Conservation (phyloP, 2,329 filamentous ascomycete genomes). For the Exophiala aquamarina region DNA sequence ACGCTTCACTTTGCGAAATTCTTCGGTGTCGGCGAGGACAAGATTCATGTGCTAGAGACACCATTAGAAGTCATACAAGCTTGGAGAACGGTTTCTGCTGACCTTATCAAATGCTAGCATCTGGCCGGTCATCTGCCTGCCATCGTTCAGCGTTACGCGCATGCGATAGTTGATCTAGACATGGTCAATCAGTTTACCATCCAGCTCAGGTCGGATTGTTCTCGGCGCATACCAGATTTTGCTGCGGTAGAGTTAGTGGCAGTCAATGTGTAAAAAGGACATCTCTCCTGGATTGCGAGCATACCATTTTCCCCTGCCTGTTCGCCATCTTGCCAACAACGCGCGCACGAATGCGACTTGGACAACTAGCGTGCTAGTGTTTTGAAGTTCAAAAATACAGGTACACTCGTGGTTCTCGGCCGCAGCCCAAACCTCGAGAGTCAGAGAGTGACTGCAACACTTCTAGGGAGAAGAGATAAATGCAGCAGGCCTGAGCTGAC, state of each 20-base stretch:
- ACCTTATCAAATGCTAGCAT: constrained; percentile 99
- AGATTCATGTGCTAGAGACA: constrained; percentile 98
- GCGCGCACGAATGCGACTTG: constrained; percentile 48
- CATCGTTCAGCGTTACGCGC: constrained; percentile 93
- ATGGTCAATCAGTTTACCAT: constrained; percentile 14
- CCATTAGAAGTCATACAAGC: constrained; percentile 1
- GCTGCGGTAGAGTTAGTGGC: constrained; percentile 47
- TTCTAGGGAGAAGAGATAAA: neutral
- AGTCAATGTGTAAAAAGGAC: neutral
- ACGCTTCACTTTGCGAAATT: constrained; percentile 88
- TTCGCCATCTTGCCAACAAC: constrained; percentile 64
- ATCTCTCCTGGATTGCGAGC: constrained; percentile 39
- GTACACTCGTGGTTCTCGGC: constrained; percentile 20
- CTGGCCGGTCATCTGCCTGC: constrained; percentile 93
- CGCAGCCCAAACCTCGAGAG: constrained; percentile 23
- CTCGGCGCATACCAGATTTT: constrained; percentile 59
- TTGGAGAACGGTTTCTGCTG: neutral
- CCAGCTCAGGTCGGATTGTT: neutral
- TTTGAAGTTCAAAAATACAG: constrained; percentile 17
- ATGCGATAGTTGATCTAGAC: constrained; percentile 97
- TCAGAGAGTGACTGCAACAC: constrained; percentile 26
- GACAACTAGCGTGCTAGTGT: constrained; percentile 1
- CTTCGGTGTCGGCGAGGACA: constrained; percentile 96
- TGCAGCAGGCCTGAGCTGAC: constrained; percentile 25
- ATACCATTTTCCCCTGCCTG: constrained; percentile 99